Evolutionary conservation across 139 green algal species (phyloP), one percentile per base, ranked within the genome.

Genomic region (Cymbomonas tetramitiformis): DNA sequence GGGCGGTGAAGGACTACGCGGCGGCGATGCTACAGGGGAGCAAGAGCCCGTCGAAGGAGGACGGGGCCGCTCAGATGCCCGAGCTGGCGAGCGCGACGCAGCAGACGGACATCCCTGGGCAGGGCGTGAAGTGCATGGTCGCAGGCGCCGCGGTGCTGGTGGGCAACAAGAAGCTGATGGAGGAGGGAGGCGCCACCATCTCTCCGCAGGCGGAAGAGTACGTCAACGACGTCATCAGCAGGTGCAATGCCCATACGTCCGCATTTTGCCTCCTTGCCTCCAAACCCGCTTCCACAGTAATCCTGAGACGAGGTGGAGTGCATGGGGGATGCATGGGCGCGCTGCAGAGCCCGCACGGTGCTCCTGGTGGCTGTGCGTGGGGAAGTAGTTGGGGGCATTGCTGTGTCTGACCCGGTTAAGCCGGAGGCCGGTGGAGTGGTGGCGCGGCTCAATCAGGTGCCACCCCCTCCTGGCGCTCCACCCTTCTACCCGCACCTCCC

Each of bases 341-440:
- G n/a, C n/a, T n/a, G n/a, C n/a, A n/a, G n/a, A n/a, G 52, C 26
- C 7, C 12, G 36, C 33, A 60, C 52, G 25, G 28, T 33, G 6
- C 25, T 60, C 7, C 26, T 60, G 5, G 52, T 60, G 26, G 19
- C 26, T 1, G 49, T 60, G 19, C 28, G 38, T 8, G 23, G 26
- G 18, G n/a, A 25, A 4, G 34, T 60, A 1, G 33, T 62, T 3
- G 83, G 71, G 0, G 64, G 73, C 8, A 50, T 96, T n/a, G 75
- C 74, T 7, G 65, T 97, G 21, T 60, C 71, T 0, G 89, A 97
- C 69, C 79, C 81, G 0, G 39, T 95, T 21, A 95, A 93, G 66
- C 80, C 84, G 0, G 91, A 98, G 71, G 88, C 90, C 2, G 33
- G 55, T 1, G 78, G 70, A 1, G 89, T 95, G 41, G 74, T 97